Evolutionary conservation across 129 eudicot genomes (phyloP).

Genomic region (Logfia minima): DNA sequence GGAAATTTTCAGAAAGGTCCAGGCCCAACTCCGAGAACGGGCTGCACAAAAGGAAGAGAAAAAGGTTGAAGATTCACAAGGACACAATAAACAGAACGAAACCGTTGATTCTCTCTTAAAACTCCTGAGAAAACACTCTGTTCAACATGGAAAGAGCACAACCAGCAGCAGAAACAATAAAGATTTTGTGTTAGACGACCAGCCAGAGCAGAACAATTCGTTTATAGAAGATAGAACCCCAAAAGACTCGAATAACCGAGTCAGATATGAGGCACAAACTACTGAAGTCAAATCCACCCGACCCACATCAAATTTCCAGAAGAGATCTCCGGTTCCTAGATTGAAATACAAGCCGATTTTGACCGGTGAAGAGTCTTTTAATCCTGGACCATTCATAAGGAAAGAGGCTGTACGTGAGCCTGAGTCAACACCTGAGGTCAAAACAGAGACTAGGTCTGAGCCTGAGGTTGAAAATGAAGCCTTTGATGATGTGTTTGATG

Average conservation of each 20-base stretch:
- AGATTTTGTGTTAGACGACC: conserved; percentile 46
- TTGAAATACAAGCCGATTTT: conserved; percentile 52
- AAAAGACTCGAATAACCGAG: conserved; percentile 27
- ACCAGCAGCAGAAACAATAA: conserved; percentile 33
- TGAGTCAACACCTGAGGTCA: conserved; percentile 30
- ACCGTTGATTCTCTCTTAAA: conserved; percentile 78
- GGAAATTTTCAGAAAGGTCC: conserved; percentile 73
- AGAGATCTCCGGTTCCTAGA: conserved; percentile 79
- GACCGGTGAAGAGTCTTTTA: conserved; percentile 33
- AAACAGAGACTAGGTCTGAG: conserved; percentile 21
- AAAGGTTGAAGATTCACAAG: conserved; percentile 57
- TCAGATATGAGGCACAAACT: conserved; percentile 36
- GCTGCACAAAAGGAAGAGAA: conserved; percentile 70
- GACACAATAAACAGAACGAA: conserved; percentile 63
- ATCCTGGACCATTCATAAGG: conserved; percentile 27
- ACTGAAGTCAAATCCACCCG: conserved; percentile 43
- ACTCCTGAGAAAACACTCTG: conserved; percentile 70
- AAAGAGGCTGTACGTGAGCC: conserved; percentile 33
- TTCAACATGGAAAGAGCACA: conserved; percentile 63
- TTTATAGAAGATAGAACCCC: conserved; percentile 35
- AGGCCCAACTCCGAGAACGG: conserved; percentile 77
- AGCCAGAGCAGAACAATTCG: conserved; percentile 34
- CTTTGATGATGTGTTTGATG: conserved; percentile 38
- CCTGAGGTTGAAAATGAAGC: conserved; percentile 37
- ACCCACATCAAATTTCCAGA: conserved; percentile 71